Evolutionary conservation across 768 basidiomycete genomes (phyloP).

Genomic region (Cyclocybe cylindracea): DNA sequence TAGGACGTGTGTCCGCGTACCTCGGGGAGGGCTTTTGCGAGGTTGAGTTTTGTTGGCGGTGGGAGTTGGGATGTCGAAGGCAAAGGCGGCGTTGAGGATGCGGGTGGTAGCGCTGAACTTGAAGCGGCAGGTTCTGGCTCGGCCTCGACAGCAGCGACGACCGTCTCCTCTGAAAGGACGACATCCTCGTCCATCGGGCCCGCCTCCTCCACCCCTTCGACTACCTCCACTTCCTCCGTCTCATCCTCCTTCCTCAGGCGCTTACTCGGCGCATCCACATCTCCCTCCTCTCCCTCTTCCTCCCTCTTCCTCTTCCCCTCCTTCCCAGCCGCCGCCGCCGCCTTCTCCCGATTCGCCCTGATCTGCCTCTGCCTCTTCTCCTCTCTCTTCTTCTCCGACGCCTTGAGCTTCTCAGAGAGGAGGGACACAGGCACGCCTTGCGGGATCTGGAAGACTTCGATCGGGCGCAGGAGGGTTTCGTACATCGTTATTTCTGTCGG

Average conservation of each 20-base stretch:
- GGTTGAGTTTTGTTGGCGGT: constrained; percentile 41
- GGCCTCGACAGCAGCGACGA: constrained; percentile 5
- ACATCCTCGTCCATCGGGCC: neutral
- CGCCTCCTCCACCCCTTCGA: neutral
- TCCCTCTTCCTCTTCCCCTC: constrained; percentile 20
- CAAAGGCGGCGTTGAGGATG: neutral
- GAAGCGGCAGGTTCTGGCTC: neutral
- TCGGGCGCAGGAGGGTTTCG: constrained; percentile 86
- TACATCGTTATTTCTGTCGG: constrained; percentile 87
- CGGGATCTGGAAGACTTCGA: constrained; percentile 71
- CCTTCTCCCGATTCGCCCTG: constrained; percentile 42
- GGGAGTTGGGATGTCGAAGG: neutral
- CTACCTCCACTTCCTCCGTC: neutral
- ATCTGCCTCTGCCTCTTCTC: constrained; percentile 85
- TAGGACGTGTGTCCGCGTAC: constrained; percentile 96
- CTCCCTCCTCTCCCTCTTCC: constrained; percentile 13
- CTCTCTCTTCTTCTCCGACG: constrained; percentile 74
- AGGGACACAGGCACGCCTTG: constrained; percentile 52
- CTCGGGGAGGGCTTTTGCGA: constrained; percentile 74
- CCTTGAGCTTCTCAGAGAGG: constrained; percentile 68
- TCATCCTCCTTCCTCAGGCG: constrained; percentile 12
- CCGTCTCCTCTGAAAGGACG: neutral
- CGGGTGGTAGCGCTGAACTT: constrained; percentile 1
- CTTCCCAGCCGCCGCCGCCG: neutral
- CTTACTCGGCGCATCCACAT: neutral